phyloP scores from a whole-genome alignment of 2,329 filamentous ascomycete genomes.

The Pseudocercospora vitis region DNA sequence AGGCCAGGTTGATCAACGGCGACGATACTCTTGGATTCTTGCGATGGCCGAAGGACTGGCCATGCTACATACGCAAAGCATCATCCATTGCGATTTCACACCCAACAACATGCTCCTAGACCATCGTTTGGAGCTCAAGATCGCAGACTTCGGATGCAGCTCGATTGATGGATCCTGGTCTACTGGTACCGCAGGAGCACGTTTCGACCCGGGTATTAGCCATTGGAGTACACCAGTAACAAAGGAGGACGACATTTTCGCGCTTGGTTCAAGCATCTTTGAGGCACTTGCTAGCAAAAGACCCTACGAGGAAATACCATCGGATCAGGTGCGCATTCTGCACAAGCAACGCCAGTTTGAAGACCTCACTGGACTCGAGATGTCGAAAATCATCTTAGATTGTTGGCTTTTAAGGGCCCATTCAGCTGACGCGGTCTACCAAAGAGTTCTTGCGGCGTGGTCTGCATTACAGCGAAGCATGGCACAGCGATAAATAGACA shows the following conservation, averaged over 20 bases:
- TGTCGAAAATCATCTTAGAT: background rate
- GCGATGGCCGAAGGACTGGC: constrained; percentile 7
- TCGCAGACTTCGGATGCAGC: constrained; percentile 7
- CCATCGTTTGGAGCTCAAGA: constrained; percentile 5
- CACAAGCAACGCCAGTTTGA: constrained; percentile 1
- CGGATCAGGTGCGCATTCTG: constrained; percentile 1
- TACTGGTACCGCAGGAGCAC: constrained; percentile 5
- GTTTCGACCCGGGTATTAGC: constrained; percentile 1
- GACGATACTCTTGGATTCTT: constrained; percentile 4
- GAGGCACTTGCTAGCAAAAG: constrained; percentile 6
- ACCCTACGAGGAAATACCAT: background rate
- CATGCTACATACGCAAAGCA: constrained; percentile 3
- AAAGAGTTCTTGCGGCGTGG: constrained; percentile 1
- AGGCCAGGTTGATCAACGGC: background rate
- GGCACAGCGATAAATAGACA: too few relatives aligned
- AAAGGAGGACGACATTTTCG: constrained; percentile 3
- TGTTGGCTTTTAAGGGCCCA: constrained; percentile 4
- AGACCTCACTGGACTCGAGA: constrained; percentile 6
- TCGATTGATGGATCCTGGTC: background rate
- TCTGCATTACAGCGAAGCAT: too few relatives aligned
- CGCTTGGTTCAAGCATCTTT: constrained; percentile 9
- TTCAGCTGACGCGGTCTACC: constrained; percentile 5
- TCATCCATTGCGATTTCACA: constrained; percentile 10
- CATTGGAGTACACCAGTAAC: constrained; percentile 1
- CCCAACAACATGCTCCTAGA: constrained; percentile 10